Evolutionary conservation across 2,329 filamentous ascomycete genomes (phyloP), one percentile per base, ranked within the genome.

Genomic region (Penicillium sclerotigenum): DNA sequence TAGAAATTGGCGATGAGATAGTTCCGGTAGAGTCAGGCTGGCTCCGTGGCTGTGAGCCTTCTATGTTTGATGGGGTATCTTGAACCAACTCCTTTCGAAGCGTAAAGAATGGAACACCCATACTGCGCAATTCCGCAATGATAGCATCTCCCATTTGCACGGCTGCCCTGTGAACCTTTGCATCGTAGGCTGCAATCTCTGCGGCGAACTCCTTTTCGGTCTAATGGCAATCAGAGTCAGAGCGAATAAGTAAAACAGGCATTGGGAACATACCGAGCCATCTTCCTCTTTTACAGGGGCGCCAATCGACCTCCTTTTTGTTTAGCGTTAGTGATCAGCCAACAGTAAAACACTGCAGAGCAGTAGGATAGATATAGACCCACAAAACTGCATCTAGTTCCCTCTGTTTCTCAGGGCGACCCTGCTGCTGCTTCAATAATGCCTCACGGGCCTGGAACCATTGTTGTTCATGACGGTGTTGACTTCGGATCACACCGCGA

Each of bases 21-120:
- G 10, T 47, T 46, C 42, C 41, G 6, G 20, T 26, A 9, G n/a
- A 18, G 38, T 24, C 31, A 13, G 36, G 24, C 26, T 18, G 18
- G 5, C 51, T 11, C 1, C 36, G 36, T 11, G 29, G 24, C 2
- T 48, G 13, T 14, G 22, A n/a, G 13, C 24, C 45, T 2, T 33
- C 40, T 16, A 7, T 2, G 1, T 10, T 22, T 10, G 16, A 48
- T 52, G 43, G 40, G 43, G 42, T 29, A 20, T 70, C 68, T 6
- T 65, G 61, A 18, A 83, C 70, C 33, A 81, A 63, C 11, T 76
- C 73, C 38, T 71, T 62, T 53, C 74, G 76, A 28, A 81, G 80
- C 6, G 79, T 80, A 64, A 86, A 87, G 66, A 87, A 87, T 0
- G 84, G 84, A 34, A 87, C 79, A 9, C 81, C 83, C 31, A 88